phyloP scores from a whole-genome alignment of 2,329 filamentous ascomycete species.

The Fusarium solani-melongenae region DNA sequence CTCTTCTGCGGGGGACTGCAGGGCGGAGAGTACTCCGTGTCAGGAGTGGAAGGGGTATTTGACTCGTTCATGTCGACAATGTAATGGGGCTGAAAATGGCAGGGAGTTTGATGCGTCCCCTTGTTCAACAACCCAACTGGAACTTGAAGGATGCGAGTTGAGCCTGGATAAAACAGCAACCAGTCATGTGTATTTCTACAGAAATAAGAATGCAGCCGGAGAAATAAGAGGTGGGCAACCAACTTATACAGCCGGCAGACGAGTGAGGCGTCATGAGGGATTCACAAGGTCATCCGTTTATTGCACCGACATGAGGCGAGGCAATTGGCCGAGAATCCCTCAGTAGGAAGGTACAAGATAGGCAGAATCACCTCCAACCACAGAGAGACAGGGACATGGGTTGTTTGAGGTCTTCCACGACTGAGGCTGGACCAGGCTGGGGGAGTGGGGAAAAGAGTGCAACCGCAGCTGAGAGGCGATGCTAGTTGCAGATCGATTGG shows the following conservation, averaged over 20 bases:
- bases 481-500: constrained; percentile 5
- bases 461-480: constrained; percentile 14
- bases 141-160: neutral
- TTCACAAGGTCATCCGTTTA: constrained; percentile 14
- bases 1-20: constrained; percentile 55
- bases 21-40: constrained; percentile 61
- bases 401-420: neutral
- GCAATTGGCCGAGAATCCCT: neutral
- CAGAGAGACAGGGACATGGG: constrained; percentile 23
- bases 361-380: neutral
- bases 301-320: constrained; percentile 6
- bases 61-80: constrained; percentile 32
- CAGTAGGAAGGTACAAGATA: constrained; percentile 5
- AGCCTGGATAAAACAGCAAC: neutral
- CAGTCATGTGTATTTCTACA: neutral
- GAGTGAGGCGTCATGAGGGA: constrained; percentile 1
- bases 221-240: constrained; percentile 4
- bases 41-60: constrained; percentile 55
- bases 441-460: neutral
- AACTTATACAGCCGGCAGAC: constrained; percentile 29
- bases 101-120: neutral
- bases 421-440: constrained; percentile 4
- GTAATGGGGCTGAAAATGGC: neutral
- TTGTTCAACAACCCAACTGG: neutral
- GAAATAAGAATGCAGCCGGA: neutral